Conservation (phyloP, 164 flowering plant genomes). For the Magnolia changhungtana region DNA sequence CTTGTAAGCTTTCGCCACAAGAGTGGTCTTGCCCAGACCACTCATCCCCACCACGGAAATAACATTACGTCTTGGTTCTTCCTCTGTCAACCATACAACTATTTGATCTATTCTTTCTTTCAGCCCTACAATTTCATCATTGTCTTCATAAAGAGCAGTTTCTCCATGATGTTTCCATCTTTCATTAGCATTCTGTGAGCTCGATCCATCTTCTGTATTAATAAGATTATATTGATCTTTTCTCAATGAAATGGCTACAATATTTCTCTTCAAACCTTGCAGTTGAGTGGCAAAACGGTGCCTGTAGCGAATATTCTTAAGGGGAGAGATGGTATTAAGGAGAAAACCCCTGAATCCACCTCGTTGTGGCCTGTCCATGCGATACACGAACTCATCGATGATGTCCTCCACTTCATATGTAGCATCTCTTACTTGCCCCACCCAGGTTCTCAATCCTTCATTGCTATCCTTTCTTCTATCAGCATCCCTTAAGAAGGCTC, state of each 20-base stretch:
- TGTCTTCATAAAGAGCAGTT: conserved; percentile 20
- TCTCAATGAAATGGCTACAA: neutral
- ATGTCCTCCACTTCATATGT: neutral
- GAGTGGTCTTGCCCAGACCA: too few relatives aligned
- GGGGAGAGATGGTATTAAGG: too few relatives aligned
- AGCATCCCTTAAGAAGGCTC: neutral
- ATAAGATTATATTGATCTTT: neutral
- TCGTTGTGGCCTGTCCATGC: neutral
- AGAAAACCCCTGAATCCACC: neutral
- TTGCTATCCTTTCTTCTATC: neutral
- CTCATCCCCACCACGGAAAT: conserved; percentile 54
- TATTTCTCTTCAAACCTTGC: neutral
- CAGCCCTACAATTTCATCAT: conserved; percentile 27
- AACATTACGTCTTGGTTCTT: conserved; percentile 24
- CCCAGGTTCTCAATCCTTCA: neutral
- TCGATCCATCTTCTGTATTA: neutral
- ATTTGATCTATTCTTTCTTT: conserved; percentile 22
- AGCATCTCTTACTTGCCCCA: neutral
- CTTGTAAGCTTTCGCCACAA: too few relatives aligned
- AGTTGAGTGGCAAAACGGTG: neutral
- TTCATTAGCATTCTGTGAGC: neutral
- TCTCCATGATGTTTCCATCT: neutral
- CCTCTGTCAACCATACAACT: conserved; percentile 30
- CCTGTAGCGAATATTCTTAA: neutral
- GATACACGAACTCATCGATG: conserved; percentile 1